Percentiles rank a stretch among this genome's conserved stretches.
phyloP scores from a whole-genome alignment of 2,329 filamentous ascomycete species.

The Pseudomassariella vexata region DNA sequence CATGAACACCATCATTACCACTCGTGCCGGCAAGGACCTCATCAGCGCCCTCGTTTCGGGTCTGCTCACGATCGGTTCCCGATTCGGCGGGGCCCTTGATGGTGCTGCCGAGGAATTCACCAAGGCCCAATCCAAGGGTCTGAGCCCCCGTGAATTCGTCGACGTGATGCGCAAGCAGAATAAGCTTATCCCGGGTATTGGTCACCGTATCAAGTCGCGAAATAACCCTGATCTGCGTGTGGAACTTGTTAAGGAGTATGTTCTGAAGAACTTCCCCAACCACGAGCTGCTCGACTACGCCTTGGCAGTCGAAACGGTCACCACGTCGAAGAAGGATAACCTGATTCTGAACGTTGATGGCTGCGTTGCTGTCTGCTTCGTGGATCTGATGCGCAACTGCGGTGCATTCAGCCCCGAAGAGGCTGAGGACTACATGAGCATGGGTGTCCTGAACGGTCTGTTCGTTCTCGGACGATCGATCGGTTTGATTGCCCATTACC shows the following conservation, averaged over 20 bases:
- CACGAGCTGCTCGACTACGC: constrained; percentile 99
- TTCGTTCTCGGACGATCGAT: constrained; percentile 97
- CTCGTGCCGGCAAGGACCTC: constrained; percentile 96
- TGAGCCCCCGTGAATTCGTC: constrained; percentile 97
- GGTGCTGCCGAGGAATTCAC: constrained; percentile 98
- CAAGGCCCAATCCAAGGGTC: constrained; percentile 95
- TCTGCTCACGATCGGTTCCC: constrained; percentile 95
- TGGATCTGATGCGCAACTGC: constrained; percentile 95
- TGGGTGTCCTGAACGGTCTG: constrained; percentile 99
- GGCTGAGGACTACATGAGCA: constrained; percentile 96
- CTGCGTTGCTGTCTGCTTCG: constrained; percentile 97
- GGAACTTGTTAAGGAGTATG: constrained; percentile 98
- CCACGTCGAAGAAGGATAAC: constrained; percentile 99
- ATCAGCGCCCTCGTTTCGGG: constrained; percentile 93
- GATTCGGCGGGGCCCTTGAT: constrained; percentile 97
- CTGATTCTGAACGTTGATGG: constrained; percentile 98
- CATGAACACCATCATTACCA: constrained; percentile 99
- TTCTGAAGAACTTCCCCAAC: constrained; percentile 92
- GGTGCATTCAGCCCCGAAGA: constrained; percentile 95
- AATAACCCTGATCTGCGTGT: constrained; percentile 99
- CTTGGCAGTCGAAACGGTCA: constrained; percentile 94
- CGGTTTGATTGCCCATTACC: constrained; percentile 98
- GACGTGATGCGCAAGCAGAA: constrained; percentile 99
- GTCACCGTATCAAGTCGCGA: constrained; percentile 98
- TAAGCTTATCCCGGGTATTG: constrained; percentile 99